phyloP scores from a whole-genome alignment of 2,329 filamentous ascomycete genomes.

The Cytospora schulzeri region DNA sequence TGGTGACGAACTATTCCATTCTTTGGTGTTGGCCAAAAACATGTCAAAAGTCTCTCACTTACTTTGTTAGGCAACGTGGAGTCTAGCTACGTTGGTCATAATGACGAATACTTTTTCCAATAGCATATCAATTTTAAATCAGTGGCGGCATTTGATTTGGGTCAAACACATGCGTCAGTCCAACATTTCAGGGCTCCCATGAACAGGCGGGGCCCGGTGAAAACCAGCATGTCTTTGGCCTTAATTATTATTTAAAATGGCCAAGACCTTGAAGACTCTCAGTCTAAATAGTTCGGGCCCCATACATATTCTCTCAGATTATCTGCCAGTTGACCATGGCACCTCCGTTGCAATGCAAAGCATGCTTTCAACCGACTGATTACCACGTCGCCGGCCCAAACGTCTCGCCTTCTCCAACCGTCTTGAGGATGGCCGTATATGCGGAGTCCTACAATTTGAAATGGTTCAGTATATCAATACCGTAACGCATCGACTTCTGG shows the following conservation, averaged over 20 bases:
- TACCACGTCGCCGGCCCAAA: slow-evolving; percentile 45
- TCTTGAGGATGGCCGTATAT: slow-evolving; percentile 36
- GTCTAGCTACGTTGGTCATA: background rate
- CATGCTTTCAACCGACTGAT: background rate
- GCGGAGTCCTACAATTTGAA: slow-evolving; percentile 37
- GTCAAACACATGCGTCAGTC: too few relatives aligned
- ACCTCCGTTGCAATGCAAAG: background rate
- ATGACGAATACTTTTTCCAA: too few relatives aligned
- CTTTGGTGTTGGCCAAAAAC: background rate
- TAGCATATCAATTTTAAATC: too few relatives aligned
- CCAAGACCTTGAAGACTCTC: too few relatives aligned
- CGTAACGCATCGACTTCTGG: background rate
- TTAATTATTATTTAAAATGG: too few relatives aligned
- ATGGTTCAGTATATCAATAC: slow-evolving; percentile 39
- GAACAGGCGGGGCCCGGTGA: too few relatives aligned
- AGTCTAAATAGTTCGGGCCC: too few relatives aligned
- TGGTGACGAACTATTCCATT: background rate
- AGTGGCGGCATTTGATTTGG: too few relatives aligned
- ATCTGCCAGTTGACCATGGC: background rate
- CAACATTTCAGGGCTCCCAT: too few relatives aligned
- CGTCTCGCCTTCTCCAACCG: slow-evolving; percentile 36
- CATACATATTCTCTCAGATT: too few relatives aligned
- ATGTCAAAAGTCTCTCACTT: background rate
- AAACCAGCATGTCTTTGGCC: too few relatives aligned
- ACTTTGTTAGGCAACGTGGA: background rate